Base-by-base conservation (phyloP, 2,329 filamentous ascomycete genomes). In the Ceratocystis eucalypticola region DNA sequence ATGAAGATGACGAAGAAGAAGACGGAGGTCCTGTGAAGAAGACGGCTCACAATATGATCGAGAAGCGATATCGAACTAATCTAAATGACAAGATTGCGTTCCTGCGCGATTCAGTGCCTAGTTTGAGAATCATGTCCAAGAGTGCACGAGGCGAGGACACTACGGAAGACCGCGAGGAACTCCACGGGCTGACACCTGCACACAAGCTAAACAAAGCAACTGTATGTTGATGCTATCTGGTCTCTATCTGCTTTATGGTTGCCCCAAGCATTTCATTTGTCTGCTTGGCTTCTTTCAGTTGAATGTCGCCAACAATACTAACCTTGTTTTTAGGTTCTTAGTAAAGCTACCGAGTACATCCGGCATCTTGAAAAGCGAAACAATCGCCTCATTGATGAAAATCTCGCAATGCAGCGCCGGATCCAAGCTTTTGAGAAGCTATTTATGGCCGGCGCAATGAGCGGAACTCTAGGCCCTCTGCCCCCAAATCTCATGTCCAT, bases 201-300 rank as follows among this genome's bases (percentile, higher is more conserved):
- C 92, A 95, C 77, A 97, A 97, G 75, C 80, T 96, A 33, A 97
- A 97, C 79, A 97, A 97, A 76, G 93, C 93, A n/a, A 96, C 92
- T 1, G 91, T 86, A 76, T 57, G 69, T 68, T 44, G 7, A 17
- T 15, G 20, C 12, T 25, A 55, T 55, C 50, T 5, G 8, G 7
- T n/a, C 48, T 20, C n/a, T 25, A 25, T 30, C 17, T 1, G 17
- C 22, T 33, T 33, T 41, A 41, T 15, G 37, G 22, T 7, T 28
- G n/a, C 12, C 17, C 28, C 55, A 59, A 59, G 17, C 3, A 41
- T 37, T 33, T 62, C 5, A 30, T 37, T 59, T 33, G 5, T 59
- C 53, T 59, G 2, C 20, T 48, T 22, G 17, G 5, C 20, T 48
- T 20, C n/a, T 20, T 48, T 48, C 17, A 20, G n/a, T 22, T 53